Conservation (phyloP, 192 early-diverging fungal species). For the Coemansia sp. region DNA sequence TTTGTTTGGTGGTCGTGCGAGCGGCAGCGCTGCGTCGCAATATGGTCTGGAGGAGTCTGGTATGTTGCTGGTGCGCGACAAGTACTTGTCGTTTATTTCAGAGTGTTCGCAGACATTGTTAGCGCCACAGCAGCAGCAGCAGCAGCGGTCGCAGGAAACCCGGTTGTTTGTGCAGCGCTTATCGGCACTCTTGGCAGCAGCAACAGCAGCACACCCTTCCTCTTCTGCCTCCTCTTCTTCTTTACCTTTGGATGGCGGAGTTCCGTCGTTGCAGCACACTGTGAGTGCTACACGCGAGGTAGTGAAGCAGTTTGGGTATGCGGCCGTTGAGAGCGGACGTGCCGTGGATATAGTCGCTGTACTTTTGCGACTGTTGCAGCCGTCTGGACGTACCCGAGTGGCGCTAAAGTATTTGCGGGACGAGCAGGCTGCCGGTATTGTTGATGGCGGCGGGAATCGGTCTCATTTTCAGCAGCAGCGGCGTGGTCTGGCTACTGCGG, state of each 20-base stretch:
- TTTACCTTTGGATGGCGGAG: not conserved
- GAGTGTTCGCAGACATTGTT: constrained; percentile 22
- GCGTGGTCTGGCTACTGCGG: not conserved
- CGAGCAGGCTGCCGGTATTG: constrained; percentile 22
- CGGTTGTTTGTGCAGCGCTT: constrained; percentile 30
- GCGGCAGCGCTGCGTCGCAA: not conserved
- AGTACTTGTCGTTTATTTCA: constrained; percentile 21
- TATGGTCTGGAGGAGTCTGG: not conserved
- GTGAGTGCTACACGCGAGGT: constrained; percentile 12
- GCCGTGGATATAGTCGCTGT: constrained; percentile 13
- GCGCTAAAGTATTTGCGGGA: constrained; percentile 39
- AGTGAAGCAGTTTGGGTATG: constrained; percentile 37
- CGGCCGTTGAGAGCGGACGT: constrained; percentile 22
- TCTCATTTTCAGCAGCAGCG: not conserved
- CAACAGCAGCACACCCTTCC: not conserved
- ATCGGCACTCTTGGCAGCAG: constrained; percentile 8
- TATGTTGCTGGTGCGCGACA: constrained; percentile 11
- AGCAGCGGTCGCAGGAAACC: constrained; percentile 6
- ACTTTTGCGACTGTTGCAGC: constrained; percentile 30
- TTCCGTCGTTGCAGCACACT: constrained; percentile 5
- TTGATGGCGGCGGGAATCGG: not conserved
- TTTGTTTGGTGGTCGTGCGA: not conserved
- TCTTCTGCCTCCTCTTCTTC: not conserved
- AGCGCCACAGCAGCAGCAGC: not conserved
- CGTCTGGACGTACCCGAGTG: constrained; percentile 17